A percentile compares a stretch with the other conserved stretches of the same genome.
Evolutionary conservation across 2,329 filamentous ascomycete species (phyloP).

Genomic region (Fusarium bactridioides): DNA sequence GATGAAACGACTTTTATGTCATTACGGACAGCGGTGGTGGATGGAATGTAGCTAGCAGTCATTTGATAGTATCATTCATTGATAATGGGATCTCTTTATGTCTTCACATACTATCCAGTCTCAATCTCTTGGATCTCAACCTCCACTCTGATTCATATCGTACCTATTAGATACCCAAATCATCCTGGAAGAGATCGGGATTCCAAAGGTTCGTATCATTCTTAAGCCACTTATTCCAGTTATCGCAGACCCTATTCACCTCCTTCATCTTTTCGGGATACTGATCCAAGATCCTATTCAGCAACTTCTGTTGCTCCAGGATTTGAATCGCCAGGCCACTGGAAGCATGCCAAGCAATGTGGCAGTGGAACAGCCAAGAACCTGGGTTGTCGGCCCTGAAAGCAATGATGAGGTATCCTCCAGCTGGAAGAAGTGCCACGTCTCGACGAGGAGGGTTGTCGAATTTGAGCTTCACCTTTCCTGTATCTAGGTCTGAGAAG

Average conservation of each 20-base stretch:
- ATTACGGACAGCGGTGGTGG: not conserved
- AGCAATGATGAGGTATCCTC: slow-evolving; percentile 13
- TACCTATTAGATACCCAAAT: not conserved
- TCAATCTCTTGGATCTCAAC: not conserved
- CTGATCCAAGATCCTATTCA: slow-evolving; percentile 7
- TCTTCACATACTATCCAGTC: not conserved
- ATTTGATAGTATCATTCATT: not conserved
- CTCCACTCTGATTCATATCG: not conserved
- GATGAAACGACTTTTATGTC: not conserved
- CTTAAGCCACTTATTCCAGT: slow-evolving; percentile 20
- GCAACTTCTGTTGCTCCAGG: slow-evolving; percentile 3
- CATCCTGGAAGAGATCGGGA: slow-evolving; percentile 4
- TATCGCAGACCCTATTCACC: slow-evolving; percentile 10
- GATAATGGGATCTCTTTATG: not conserved
- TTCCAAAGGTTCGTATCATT: slow-evolving; percentile 5
- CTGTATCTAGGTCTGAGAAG: not conserved
- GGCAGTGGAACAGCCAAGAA: slow-evolving; percentile 20
- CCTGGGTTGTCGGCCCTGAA: slow-evolving; percentile 14
- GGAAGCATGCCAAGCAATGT: slow-evolving; percentile 19
- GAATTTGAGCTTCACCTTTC: slow-evolving; percentile 2
- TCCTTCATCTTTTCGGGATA: slow-evolving; percentile 9
- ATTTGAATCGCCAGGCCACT: slow-evolving; percentile 19
- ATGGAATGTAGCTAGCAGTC: not conserved
- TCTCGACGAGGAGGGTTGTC: slow-evolving; percentile 21
- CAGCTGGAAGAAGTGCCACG: slow-evolving; percentile 7